Evolutionary conservation across 2,329 filamentous ascomycete species (phyloP), one percentile per base, ranked within the genome.

Genomic region (Aureobasidium sp.): DNA sequence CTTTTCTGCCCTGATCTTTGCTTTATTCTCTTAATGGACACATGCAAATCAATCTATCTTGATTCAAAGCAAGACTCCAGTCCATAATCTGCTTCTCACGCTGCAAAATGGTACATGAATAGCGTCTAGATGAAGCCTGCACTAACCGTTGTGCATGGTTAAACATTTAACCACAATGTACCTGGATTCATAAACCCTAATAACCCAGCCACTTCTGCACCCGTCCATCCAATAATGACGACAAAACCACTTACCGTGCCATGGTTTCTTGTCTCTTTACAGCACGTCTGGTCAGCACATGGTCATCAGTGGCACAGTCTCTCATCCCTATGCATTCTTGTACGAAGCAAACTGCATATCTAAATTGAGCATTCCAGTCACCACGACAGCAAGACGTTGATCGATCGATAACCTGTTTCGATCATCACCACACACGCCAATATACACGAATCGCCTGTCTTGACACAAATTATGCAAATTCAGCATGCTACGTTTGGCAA

Each of bases 321-420:
- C 16, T 54, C 6, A 10, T n/a, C 14, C 14, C 16, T 9, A 21
- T 54, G 42, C 53, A 57, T 44, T 57, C 29, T 57, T 57, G 41
- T 57, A 30, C 41, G n/a, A 45, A 45, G 29, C 53, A 57, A 25
- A 44, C 25, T 36, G 30, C 53, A 32, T 44, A 30, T 57, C 30
- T 29, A 45, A 29, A 57, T 57, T 11, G 42, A 59, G 54, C 54
- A 59, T 59, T 59, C 44, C 42, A 59, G 25, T 59, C 54, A 48
- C 54, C 54, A 59, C 54, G 54, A 48, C 54, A 59, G 54, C 54
- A 39, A 59, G 53, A 45, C 53, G 53, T 57, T 57, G 53, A 45
- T 57, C 41, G 53, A 45, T 57, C 41, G 53, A 45, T 57, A 44
- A 36, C n/a, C 21, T 36, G 53, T 36, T 57, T 57, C 53, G 53